Evolutionary conservation across 257 asterid species (phyloP), one percentile per base, ranked within the genome.

Genomic region (Penstemon barbatus): DNA sequence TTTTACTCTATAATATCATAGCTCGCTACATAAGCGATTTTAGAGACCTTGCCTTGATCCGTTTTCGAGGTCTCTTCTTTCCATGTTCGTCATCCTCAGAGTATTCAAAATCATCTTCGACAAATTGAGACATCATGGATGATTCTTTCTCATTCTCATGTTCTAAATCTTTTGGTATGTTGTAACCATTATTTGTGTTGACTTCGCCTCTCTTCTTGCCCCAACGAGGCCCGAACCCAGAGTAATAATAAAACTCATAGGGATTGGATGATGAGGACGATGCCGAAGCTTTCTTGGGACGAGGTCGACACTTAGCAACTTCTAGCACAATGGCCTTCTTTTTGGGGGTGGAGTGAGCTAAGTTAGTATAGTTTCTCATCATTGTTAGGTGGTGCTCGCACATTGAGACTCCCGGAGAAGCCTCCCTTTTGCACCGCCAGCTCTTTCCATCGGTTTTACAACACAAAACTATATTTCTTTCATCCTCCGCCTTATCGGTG

Each of bases 211-310:
- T 82, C 45, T 69, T 84, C 63, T 79, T 84, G 11, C 87, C 87
- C 96, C 94, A 85, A 0, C 81, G 79, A 0, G 98, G 96, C 4
- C 98, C 92, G 46, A 91, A 91, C 0, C 96, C 96, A 0, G 96
- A 80, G 61, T 92, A 91, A 68, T 92, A 89, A 56, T 83, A 87
- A 53, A 77, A 87, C 25, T 84, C 89, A 19, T 84, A 50, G 0
- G 90, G 85, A 48, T 80, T 75, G 0, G 83, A 70, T 0, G 86
- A 55, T 0, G 72, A 60, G 0, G 84, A 63, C 0, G 84, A 44
- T 8, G 66, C 51, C 6, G 82, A 52, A 1, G 75, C 53, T 69
- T 74, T 89, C 68, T 70, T 84, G 8, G 66, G 51, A 0, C 82
- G 78, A 6, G 84, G 25, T 3, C 79, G 78, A 4, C 78, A 74